Conservation (phyloP, 2,329 filamentous ascomycete species). For the Aspergillus sclerotialis region DNA sequence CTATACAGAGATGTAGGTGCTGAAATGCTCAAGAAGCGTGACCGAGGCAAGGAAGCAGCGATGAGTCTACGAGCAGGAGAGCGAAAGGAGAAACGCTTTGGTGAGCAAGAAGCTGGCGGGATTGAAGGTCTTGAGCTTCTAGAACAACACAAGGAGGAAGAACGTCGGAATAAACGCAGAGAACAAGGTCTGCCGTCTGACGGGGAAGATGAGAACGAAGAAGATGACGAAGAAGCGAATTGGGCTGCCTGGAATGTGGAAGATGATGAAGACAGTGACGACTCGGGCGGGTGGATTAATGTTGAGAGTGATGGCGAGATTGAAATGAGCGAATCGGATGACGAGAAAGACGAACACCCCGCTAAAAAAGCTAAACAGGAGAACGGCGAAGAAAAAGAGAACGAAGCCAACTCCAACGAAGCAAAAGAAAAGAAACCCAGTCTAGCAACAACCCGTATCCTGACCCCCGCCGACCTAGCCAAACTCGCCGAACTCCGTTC, state of each 20-base stretch:
- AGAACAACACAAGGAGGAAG: constrained; percentile 88
- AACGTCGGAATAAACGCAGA: constrained; percentile 64
- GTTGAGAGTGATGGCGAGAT: constrained; percentile 77
- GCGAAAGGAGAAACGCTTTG: constrained; percentile 70
- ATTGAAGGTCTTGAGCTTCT: constrained; percentile 91
- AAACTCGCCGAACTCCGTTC: constrained; percentile 85
- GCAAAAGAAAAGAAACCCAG: constrained; percentile 41
- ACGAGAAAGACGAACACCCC: constrained; percentile 55
- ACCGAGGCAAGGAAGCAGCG: constrained; percentile 83
- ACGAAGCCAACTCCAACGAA: constrained; percentile 17
- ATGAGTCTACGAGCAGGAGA: constrained; percentile 72
- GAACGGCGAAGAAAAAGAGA: constrained; percentile 22
- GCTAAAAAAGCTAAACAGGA: constrained; percentile 58
- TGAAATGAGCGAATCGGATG: constrained; percentile 64
- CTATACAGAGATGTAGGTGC: constrained; percentile 88
- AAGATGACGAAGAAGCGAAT: constrained; percentile 54
- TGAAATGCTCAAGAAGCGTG: constrained; percentile 79
- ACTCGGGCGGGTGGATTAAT: constrained; percentile 88
- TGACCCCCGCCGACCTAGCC: constrained; percentile 91
- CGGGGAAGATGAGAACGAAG: constrained; percentile 53
- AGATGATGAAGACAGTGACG: constrained; percentile 52
- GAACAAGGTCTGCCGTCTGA: constrained; percentile 61
- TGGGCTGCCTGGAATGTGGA: constrained; percentile 57
- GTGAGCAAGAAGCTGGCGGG: constrained; percentile 69
- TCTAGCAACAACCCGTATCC: constrained; percentile 85